Evolutionary conservation across 2,329 filamentous ascomycete genomes (phyloP).

Genomic region (Chaetomium sp.): DNA sequence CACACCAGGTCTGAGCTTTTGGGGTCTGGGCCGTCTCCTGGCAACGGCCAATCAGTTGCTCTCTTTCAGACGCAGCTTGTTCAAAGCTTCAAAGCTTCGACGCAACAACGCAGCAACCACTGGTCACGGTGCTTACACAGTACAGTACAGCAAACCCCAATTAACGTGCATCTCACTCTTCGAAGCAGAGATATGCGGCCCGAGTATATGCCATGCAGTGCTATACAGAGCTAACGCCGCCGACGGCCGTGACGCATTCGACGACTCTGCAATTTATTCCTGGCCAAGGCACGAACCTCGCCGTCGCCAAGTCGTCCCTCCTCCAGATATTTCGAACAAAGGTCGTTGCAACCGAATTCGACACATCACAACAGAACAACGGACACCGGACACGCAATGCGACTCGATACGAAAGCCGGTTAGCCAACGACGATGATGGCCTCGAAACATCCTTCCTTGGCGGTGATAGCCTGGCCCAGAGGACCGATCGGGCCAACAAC

Average conservation of each 20-base stretch:
- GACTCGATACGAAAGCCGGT: conserved; percentile 54
- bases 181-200: conserved; percentile 34
- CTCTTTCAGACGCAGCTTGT: not conserved
- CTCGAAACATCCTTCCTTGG: conserved; percentile 68
- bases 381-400: conserved; percentile 46
- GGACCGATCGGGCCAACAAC: conserved; percentile 64
- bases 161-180: not conserved
- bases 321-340: conserved; percentile 86
- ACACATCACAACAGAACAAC: conserved; percentile 39
- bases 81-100: conserved; percentile 1
- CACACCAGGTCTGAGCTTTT: not conserved
- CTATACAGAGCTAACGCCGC: conserved; percentile 93
- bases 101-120: not conserved
- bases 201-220: conserved; percentile 73
- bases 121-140: not conserved
- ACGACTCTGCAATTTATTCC: conserved; percentile 77
- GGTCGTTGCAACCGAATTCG: conserved; percentile 65
- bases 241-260: conserved; percentile 90
- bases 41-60: conserved; percentile 11
- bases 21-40: conserved; percentile 12
- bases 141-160: not conserved
- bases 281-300: conserved; percentile 75
- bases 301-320: conserved; percentile 89
- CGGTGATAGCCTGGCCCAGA: conserved; percentile 61
- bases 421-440: conserved; percentile 61